These are phyloP conservation scores for Alternaria conjuncta DNA, from an alignment of 2,329 filamentous ascomycete genomes.

Conservation along the genomic window DNA sequence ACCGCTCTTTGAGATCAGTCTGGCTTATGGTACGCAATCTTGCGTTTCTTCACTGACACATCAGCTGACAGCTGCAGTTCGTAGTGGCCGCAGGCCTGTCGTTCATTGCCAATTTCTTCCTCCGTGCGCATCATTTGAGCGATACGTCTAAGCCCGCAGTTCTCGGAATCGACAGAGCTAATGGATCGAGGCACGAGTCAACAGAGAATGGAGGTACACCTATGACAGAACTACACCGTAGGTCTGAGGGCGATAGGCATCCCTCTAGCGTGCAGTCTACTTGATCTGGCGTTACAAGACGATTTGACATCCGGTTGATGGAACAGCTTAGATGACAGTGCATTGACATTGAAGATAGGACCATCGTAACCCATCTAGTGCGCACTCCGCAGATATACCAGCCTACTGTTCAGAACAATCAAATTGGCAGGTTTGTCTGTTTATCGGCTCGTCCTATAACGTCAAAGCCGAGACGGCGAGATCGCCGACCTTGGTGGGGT, in stretches of 20 bases:
- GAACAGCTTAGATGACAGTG: not conserved
- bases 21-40: constrained; percentile 16
- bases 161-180: constrained; percentile 6
- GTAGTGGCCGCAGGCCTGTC: constrained; percentile 10
- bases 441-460: no score
- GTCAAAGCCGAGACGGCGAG: no score
- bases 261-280: not conserved
- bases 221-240: not conserved
- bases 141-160: constrained; percentile 3
- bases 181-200: not conserved
- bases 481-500: no score
- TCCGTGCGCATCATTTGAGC: constrained; percentile 14
- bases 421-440: no score
- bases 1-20: constrained; percentile 8
- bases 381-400: no score
- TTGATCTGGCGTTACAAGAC: not conserved
- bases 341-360: no score
- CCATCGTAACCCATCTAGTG: no score
- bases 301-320: not conserved
- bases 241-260: not conserved
- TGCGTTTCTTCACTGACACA: not conserved
- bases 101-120: constrained; percentile 10
- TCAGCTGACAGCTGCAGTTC: not conserved
- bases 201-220: not conserved
- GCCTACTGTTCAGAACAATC: no score